Conservation (phyloP, 1,284 basidiomycete genomes). For the Mycena sp. region DNA sequence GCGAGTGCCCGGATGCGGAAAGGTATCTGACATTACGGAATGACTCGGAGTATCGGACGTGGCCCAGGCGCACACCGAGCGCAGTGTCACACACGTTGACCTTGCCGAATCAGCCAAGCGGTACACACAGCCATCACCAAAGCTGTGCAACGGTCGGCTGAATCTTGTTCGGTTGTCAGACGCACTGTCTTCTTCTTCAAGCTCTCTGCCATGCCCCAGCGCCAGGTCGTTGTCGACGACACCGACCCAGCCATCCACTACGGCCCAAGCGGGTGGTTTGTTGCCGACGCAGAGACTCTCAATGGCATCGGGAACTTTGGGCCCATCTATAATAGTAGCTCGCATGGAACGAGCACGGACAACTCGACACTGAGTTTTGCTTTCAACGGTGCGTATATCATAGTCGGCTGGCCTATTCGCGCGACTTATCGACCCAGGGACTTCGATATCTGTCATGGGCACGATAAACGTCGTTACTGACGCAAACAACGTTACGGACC, state of each 20-base stretch:
- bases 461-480: constrained; percentile 14
- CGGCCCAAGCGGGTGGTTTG: constrained; percentile 18
- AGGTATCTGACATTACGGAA: no score
- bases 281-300: constrained; percentile 5
- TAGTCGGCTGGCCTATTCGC: neutral
- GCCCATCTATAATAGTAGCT: constrained; percentile 17
- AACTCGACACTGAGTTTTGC: constrained; percentile 12
- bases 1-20: no score
- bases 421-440: constrained; percentile 9
- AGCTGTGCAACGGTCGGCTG: no score
- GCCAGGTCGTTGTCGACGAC: constrained; percentile 25
- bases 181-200: no score
- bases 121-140: no score
- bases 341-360: constrained; percentile 12
- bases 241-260: constrained; percentile 20
- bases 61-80: no score
- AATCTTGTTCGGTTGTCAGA: no score
- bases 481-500: constrained; percentile 23
- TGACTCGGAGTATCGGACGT: no score
- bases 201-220: neutral
- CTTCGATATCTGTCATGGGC: constrained; percentile 14
- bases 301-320: constrained; percentile 22
- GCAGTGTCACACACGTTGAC: no score
- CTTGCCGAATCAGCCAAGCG: no score
- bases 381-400: constrained; percentile 16